A percentile compares a stretch with the other conserved stretches of the same genome.
phyloP scores from a whole-genome alignment of 768 basidiomycete genomes.

The Lactarius evosmus region DNA sequence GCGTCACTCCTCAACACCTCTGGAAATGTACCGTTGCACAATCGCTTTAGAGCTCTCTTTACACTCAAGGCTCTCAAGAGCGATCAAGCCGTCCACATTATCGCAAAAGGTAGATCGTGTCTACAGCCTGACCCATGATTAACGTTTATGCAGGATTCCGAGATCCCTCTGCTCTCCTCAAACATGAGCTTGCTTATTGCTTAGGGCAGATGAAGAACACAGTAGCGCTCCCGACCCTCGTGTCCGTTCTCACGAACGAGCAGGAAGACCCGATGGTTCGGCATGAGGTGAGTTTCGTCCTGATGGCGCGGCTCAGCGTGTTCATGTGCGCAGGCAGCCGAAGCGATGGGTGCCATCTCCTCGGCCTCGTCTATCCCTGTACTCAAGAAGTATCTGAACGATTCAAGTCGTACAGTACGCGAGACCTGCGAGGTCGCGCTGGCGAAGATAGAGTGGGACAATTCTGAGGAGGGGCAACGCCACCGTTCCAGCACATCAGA shows the following conservation, averaged over 20 bases:
- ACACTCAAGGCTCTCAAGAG: constrained; percentile 81
- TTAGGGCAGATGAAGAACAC: constrained; percentile 83
- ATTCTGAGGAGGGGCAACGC: constrained; percentile 64
- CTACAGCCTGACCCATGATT: not conserved
- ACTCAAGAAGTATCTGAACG: constrained; percentile 65
- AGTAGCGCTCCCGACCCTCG: constrained; percentile 74
- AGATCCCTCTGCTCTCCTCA: constrained; percentile 86
- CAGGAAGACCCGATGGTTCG: constrained; percentile 93
- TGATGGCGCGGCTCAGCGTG: constrained; percentile 25
- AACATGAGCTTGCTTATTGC: constrained; percentile 97
- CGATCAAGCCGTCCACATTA: constrained; percentile 78
- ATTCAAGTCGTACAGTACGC: constrained; percentile 71
- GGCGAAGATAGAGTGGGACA: constrained; percentile 91
- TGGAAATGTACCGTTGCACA: constrained; percentile 73
- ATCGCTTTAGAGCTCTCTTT: constrained; percentile 88
- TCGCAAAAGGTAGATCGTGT: constrained; percentile 65
- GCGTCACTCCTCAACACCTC: constrained; percentile 73
- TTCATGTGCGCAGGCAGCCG: constrained; percentile 68
- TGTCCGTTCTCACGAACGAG: constrained; percentile 65
- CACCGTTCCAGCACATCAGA: constrained; percentile 40
- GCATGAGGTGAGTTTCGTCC: constrained; percentile 65
- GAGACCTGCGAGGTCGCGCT: constrained; percentile 99
- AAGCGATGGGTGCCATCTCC: constrained; percentile 96
- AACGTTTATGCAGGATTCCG: constrained; percentile 58
- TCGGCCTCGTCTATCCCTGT: constrained; percentile 59